Conservation (phyloP, 2,329 filamentous ascomycete species). For the Diaporthe batatas region DNA sequence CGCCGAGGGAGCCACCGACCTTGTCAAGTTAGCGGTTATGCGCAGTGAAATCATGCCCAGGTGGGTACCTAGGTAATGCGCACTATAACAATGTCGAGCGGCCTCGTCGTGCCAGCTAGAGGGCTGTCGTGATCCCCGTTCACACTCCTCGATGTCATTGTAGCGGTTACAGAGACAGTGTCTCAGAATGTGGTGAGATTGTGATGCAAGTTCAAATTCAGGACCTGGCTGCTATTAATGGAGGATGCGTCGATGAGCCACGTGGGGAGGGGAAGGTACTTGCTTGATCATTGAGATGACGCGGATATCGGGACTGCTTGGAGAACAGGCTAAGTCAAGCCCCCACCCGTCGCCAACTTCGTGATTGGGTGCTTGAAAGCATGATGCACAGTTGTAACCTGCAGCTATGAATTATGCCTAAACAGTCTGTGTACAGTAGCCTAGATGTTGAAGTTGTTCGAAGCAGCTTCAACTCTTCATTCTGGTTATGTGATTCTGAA, state of each 20-base stretch:
- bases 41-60: not conserved
- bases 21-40: conserved; percentile 44
- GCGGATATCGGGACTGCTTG: not conserved
- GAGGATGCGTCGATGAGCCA: not conserved
- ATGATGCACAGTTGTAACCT: not conserved
- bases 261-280: not conserved
- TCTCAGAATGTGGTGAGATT: too few species aligned
- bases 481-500: too few species aligned
- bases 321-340: conserved; percentile 3
- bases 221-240: not conserved
- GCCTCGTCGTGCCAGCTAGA: not conserved
- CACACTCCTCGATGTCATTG: not conserved
- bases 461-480: too few species aligned
- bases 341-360: not conserved
- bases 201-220: not conserved
- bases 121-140: not conserved
- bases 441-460: not conserved
- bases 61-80: too few species aligned
- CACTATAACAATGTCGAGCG: conserved; percentile 21
- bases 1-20: conserved; percentile 59
- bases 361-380: not conserved
- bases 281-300: not conserved
- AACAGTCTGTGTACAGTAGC: not conserved
- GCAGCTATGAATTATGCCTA: not conserved
- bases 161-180: not conserved